phyloP scores from a whole-genome alignment of 352 stramenopile genomes.

The Globisporangium barbulae region DNA sequence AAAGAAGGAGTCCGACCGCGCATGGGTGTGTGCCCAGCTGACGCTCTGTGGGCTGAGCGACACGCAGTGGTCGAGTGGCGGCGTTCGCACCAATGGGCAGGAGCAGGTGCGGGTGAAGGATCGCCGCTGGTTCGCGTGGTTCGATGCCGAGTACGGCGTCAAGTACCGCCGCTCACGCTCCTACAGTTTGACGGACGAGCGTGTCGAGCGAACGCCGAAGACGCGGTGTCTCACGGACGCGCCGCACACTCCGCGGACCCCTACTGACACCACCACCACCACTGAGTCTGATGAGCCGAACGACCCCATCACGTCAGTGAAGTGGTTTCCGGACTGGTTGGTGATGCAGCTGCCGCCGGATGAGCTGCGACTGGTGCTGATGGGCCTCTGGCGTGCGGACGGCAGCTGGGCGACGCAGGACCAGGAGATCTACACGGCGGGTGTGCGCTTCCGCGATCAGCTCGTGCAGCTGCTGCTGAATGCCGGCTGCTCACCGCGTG shows the following conservation, averaged over 20 bases:
- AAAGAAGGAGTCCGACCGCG: conserved; percentile 6
- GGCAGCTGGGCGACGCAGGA: conserved; percentile 8
- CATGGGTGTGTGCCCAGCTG: conserved; percentile 10
- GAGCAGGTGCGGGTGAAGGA: conserved; percentile 6
- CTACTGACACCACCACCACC: not conserved
- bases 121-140: conserved; percentile 14
- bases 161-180: not conserved
- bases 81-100: not conserved
- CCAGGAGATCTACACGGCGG: conserved; percentile 5
- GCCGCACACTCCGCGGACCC: not conserved
- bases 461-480: conserved; percentile 15
- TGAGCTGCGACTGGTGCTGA: conserved; percentile 11
- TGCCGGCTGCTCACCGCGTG: conserved; percentile 13
- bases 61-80: conserved; percentile 9
- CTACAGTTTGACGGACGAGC: conserved; percentile 7
- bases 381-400: conserved; percentile 7
- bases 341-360: conserved; percentile 12
- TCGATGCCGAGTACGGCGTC: conserved; percentile 12
- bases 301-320: conserved; percentile 1
- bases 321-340: conserved; percentile 9
- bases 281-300: conserved; percentile 3
- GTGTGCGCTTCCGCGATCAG: conserved; percentile 9
- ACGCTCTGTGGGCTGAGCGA: conserved; percentile 10
- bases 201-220: not conserved
- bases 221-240: not conserved